Evolutionary conservation across 75 land plant species (phyloP).

Genomic region (Cupressus sempervirens): DNA sequence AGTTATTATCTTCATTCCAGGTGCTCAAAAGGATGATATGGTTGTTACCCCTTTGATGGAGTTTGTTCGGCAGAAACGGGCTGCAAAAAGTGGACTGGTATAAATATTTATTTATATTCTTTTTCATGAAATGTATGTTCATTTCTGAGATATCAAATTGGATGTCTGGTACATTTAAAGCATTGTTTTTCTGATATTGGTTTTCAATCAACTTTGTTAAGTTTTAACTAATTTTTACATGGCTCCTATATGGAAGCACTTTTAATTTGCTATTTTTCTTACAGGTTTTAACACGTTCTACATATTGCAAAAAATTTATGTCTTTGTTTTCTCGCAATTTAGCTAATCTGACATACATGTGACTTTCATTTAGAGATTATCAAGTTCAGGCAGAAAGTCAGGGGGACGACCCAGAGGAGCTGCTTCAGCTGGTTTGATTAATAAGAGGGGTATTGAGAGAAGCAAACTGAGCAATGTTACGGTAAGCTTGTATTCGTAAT

Average conservation of each 20-base stretch:
- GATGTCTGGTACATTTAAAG: no score
- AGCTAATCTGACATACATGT: background rate
- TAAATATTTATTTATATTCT: background rate
- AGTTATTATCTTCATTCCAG: background rate
- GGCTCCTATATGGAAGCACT: background rate
- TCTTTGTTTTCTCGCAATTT: background rate
- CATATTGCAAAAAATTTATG: background rate
- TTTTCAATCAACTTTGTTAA: background rate
- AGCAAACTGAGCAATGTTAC: background rate
- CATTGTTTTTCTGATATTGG: background rate
- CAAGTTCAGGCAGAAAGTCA: slow-evolving; percentile 2
- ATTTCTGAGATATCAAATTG: no score
- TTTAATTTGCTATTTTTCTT: background rate
- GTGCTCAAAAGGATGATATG: slow-evolving; percentile 23
- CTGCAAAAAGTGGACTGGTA: slow-evolving; percentile 8
- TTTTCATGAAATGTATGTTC: no score
- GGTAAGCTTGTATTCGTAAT: background rate
- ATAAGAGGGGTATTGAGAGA: background rate
- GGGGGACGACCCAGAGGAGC: slow-evolving; percentile 3
- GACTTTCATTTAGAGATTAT: background rate
- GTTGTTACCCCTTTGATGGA: slow-evolving; percentile 52
- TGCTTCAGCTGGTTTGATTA: background rate
- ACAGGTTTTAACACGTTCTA: background rate
- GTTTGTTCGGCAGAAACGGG: slow-evolving; percentile 38
- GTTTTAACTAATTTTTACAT: no score